phyloP scores from a whole-genome alignment of 2,329 filamentous ascomycete species.

The Cadophora sp. region DNA sequence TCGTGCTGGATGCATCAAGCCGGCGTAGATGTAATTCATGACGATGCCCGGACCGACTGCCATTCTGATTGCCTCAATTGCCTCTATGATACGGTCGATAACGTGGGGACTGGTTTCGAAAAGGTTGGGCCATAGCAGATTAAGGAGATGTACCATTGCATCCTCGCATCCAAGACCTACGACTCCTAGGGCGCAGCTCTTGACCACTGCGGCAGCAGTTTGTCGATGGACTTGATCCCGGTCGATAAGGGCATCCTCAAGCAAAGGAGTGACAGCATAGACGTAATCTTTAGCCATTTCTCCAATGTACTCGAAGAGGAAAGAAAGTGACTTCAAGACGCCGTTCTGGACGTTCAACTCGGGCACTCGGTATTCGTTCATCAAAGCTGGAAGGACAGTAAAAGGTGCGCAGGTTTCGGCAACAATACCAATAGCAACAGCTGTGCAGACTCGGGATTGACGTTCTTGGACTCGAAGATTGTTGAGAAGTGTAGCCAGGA shows the following conservation, averaged over 20 bases:
- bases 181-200: conserved; percentile 97
- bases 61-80: conserved; percentile 94
- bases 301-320: conserved; percentile 98
- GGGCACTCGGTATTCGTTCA: conserved; percentile 99
- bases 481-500: conserved; percentile 92
- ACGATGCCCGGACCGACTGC: conserved; percentile 90
- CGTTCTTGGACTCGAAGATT: conserved; percentile 97
- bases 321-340: conserved; percentile 94
- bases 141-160: conserved; percentile 96
- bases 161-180: conserved; percentile 97
- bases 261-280: conserved; percentile 92
- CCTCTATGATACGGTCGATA: conserved; percentile 96
- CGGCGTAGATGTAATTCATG: conserved; percentile 98
- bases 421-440: conserved; percentile 97
- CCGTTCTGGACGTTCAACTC: conserved; percentile 99
- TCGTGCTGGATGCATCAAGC: conserved; percentile 93
- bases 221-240: conserved; percentile 97
- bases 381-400: conserved; percentile 95
- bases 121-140: conserved; percentile 93
- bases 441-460: conserved; percentile 97
- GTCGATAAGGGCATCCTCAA: conserved; percentile 97
- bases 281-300: conserved; percentile 99
- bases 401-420: conserved; percentile 98
- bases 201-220: conserved; percentile 94
- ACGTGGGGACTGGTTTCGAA: conserved; percentile 99